Evolutionary conservation across 306 rosid species (phyloP).

Genomic region (Vigna reflexopilosa): DNA sequence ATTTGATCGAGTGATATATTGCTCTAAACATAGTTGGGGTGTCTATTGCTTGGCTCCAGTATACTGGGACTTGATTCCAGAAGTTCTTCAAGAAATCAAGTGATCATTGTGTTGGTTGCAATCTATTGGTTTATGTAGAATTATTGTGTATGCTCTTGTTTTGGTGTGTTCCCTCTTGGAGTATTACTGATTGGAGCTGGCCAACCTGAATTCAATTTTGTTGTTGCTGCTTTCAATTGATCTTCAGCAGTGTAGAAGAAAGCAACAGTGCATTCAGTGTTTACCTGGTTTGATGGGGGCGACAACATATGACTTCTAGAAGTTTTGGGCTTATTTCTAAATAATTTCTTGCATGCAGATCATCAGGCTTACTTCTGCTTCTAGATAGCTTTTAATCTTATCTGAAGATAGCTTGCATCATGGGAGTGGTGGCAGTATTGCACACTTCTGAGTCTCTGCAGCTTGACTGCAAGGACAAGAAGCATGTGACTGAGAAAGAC

Average conservation of each 20-base stretch:
- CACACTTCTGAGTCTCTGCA: constrained; percentile 50
- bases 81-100: constrained; percentile 78
- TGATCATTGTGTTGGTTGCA: constrained; percentile 59
- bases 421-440: constrained; percentile 60
- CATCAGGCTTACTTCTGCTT: constrained; percentile 54
- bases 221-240: constrained; percentile 78
- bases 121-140: constrained; percentile 55
- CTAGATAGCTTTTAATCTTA: constrained; percentile 37
- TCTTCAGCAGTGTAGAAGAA: constrained; percentile 81
- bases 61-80: constrained; percentile 74
- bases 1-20: constrained; percentile 79
- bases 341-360: constrained; percentile 66
- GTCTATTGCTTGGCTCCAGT: constrained; percentile 62
- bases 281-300: constrained; percentile 61
- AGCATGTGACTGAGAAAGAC: constrained; percentile 45
- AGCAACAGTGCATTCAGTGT: constrained; percentile 67
- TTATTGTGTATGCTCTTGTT: constrained; percentile 65
- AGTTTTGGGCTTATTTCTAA: constrained; percentile 52
- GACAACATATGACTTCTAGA: constrained; percentile 52
- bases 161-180: constrained; percentile 66
- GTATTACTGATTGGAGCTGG: constrained; percentile 71
- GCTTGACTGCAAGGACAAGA: constrained; percentile 50
- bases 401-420: constrained; percentile 42
- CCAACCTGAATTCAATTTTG: constrained; percentile 59
- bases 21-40: constrained; percentile 88